Base-by-base conservation (phyloP, 2,329 filamentous ascomycete genomes). In the Ceratocystis smalleyi region DNA sequence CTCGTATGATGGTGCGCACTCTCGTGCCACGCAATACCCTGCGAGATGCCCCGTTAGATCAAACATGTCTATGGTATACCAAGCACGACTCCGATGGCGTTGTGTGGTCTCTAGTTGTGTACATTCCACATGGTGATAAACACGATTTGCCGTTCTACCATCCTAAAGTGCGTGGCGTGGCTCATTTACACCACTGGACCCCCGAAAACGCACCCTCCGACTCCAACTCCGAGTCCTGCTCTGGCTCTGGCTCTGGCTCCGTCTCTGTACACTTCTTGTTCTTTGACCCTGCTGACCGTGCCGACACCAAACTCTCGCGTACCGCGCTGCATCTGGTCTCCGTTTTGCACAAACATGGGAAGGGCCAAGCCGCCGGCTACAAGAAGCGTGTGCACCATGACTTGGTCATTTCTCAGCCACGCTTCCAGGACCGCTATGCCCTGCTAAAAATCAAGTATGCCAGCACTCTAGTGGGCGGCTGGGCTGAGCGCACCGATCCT, bases 401-500 rank as follows among this genome's bases (percentile, higher is more conserved):
- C 72, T 78, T 85, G 22, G 75, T 97, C 35, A 79, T 97, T 8
- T 83, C 89, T 0, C 89, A 91, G 70, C 82, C 85, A 62, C 76
- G 78, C 0, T 85, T 95, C 63, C 92, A 97, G 72, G 83, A 91
- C 70, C 91, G 86, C 0, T 97, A 96, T 72, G 80, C 86, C 0
- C 77, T 79, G 19, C 79, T 99, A 5, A 97, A 97, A 75, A 77
- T 82, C 63, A 87, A 82, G 69, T 91, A 97, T 72, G 90, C 89
- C 0, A 81, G 82, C 22, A 70, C 74, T 0, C 76, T 99, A 12
- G 86, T 91, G 15, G 74, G 82, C n/a, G 76, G 75, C 1, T 99
- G 92, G 94, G 85, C 84, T 15, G 94, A 97, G 75, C 81, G 81
- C 62, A 97, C 91, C 0, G 91, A 95, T 71, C 89, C 91, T 0